Percentiles rank a stretch among this genome's conserved stretches.
Conservation (phyloP, 2,329 filamentous ascomycete genomes). For the Aspergillus versicolor region DNA sequence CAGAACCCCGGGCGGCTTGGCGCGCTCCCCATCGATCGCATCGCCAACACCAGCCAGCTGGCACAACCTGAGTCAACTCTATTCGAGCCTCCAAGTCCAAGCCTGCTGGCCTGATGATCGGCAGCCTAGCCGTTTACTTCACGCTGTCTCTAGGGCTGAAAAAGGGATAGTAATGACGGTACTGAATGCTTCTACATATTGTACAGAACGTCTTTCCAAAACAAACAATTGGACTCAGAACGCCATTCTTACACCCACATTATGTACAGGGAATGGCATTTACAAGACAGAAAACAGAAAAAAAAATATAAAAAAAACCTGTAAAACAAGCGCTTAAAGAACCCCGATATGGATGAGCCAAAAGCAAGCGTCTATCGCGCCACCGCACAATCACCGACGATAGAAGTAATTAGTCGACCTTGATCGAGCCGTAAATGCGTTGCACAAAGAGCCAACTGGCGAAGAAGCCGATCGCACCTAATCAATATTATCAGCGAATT, state of each 20-base stretch:
- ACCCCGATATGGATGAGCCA: not conserved
- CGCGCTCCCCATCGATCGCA: constrained; percentile 5
- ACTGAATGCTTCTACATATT: constrained; percentile 1
- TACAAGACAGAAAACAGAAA: not conserved
- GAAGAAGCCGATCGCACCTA: constrained; percentile 93
- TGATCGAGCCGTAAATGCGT: constrained; percentile 96
- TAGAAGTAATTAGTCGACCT: constrained; percentile 70
- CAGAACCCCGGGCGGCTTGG: constrained; percentile 23
- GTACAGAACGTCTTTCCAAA: constrained; percentile 1
- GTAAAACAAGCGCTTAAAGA: constrained; percentile 4
- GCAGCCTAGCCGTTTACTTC: not conserved
- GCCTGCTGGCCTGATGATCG: not conserved
- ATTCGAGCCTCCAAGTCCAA: not conserved
- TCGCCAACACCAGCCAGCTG: not conserved
- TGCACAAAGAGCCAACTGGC: constrained; percentile 91
- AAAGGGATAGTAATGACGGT: not conserved
- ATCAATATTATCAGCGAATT: constrained; percentile 8
- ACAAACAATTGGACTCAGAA: not conserved
- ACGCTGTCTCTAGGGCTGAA: not conserved
- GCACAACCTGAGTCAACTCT: not conserved
- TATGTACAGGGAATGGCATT: constrained; percentile 17
- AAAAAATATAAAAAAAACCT: not conserved
- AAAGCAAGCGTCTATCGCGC: not conserved
- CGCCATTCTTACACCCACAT: constrained; percentile 12
- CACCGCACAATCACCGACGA: not conserved